Evolutionary conservation across 2,329 filamentous ascomycete genomes (phyloP).

Genomic region (Daldinia sp.): DNA sequence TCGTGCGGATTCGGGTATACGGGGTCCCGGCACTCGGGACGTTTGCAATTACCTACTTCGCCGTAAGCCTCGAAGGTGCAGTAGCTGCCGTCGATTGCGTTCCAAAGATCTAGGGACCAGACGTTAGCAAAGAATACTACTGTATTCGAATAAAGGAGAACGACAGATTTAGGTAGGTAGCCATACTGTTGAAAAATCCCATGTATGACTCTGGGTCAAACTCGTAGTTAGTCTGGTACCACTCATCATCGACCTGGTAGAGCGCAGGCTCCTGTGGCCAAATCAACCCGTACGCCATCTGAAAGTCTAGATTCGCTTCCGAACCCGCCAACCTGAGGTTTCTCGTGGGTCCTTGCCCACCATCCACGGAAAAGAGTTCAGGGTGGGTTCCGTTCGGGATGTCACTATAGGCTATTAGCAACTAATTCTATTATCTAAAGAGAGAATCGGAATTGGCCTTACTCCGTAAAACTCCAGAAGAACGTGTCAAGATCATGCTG

Average conservation of each 20-base stretch:
- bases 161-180: not conserved
- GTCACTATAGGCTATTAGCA: slow-evolving; percentile 38
- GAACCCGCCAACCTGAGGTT: slow-evolving; percentile 49
- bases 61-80: slow-evolving; percentile 64
- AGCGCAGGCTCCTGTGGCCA: slow-evolving; percentile 63
- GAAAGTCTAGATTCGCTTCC: slow-evolving; percentile 63
- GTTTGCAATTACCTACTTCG: slow-evolving; percentile 59
- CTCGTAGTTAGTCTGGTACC: slow-evolving; percentile 52
- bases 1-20: slow-evolving; percentile 61
- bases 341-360: slow-evolving; percentile 50
- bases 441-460: not conserved
- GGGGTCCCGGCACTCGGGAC: slow-evolving; percentile 60
- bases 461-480: slow-evolving; percentile 51
- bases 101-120: slow-evolving; percentile 57
- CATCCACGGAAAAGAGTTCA: slow-evolving; percentile 53
- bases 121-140: not conserved
- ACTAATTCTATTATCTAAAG: no score
- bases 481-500: slow-evolving; percentile 56
- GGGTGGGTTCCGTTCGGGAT: slow-evolving; percentile 57
- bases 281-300: slow-evolving; percentile 62
- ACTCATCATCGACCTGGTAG: slow-evolving; percentile 61
- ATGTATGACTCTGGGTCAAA: slow-evolving; percentile 46
- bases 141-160: not conserved
- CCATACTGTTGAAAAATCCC: slow-evolving; percentile 51
- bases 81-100: slow-evolving; percentile 66